phyloP scores from a whole-genome alignment of 306 rosid species.

The Quercus suber region DNA sequence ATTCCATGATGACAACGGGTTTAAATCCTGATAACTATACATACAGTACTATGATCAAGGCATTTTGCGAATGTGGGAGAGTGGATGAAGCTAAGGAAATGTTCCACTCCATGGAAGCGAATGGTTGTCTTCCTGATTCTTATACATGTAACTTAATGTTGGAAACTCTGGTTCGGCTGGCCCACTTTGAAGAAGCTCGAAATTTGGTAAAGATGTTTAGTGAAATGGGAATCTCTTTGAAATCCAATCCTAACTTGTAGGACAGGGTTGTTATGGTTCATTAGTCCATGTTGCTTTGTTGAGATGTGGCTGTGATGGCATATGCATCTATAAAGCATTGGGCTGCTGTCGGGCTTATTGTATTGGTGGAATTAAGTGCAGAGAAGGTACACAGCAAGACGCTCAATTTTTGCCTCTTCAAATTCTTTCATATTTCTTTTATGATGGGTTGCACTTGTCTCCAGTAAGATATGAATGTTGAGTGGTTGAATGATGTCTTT shows the following conservation, averaged over 20 bases:
- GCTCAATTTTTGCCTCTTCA: background rate
- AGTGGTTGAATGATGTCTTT: background rate
- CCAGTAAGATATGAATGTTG: background rate
- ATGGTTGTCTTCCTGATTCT: conserved; percentile 61
- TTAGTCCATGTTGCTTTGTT: background rate
- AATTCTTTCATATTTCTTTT: background rate
- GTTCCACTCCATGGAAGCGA: conserved; percentile 60
- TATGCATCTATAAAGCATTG: background rate
- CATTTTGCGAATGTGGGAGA: conserved; percentile 56
- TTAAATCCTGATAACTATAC: conserved; percentile 63
- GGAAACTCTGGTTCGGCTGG: conserved; percentile 38
- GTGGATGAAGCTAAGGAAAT: conserved; percentile 66
- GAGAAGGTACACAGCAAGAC: background rate
- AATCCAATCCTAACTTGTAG: conserved; percentile 29
- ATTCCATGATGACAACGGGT: conserved; percentile 55
- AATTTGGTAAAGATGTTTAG: conserved; percentile 44
- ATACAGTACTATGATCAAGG: conserved; percentile 56
- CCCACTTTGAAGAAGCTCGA: conserved; percentile 42
- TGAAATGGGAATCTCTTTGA: conserved; percentile 35
- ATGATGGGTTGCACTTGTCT: background rate
- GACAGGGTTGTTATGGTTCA: background rate
- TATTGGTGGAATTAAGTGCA: background rate
- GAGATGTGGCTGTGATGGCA: background rate
- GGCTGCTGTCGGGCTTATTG: background rate
- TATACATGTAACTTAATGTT: conserved; percentile 48